phyloP scores from a whole-genome alignment of 2,329 filamentous ascomycete species.

The Monilinia fructigena region DNA sequence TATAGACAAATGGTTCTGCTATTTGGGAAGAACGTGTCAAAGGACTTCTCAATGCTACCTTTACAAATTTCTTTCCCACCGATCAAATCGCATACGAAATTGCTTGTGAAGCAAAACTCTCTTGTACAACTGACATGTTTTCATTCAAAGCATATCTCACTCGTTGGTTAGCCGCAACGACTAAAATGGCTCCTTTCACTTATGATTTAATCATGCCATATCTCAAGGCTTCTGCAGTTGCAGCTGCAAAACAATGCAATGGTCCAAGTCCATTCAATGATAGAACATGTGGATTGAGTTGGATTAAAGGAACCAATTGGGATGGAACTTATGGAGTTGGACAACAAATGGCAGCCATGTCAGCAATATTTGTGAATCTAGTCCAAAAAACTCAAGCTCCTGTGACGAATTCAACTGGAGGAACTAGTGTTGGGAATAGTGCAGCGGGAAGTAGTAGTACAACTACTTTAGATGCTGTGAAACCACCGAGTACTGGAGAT shows the following conservation, averaged over 20 bases:
- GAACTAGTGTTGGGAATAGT: conserved; percentile 39
- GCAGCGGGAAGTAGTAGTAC: conserved; percentile 31
- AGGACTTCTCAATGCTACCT: conserved; percentile 40
- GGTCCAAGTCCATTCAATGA: conserved; percentile 50
- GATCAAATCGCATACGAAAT: conserved; percentile 56
- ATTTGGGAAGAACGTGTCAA: conserved; percentile 43
- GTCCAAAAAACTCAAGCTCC: conserved; percentile 34
- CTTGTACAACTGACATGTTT: conserved; percentile 61
- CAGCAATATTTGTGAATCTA: conserved; percentile 53
- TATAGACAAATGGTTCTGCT: conserved; percentile 40
- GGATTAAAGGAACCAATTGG: conserved; percentile 48
- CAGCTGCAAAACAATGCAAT: conserved; percentile 56
- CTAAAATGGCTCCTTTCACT: conserved; percentile 59
- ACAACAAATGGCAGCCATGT: conserved; percentile 69
- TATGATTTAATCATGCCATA: conserved; percentile 52
- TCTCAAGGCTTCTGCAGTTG: conserved; percentile 52
- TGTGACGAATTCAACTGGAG: conserved; percentile 41
- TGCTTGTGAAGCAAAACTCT: conserved; percentile 54
- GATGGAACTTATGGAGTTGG: conserved; percentile 63
- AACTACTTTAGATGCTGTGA: conserved; percentile 24
- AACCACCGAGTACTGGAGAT: conserved; percentile 42
- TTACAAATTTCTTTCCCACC: conserved; percentile 45
- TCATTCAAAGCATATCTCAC: conserved; percentile 66
- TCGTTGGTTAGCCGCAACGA: conserved; percentile 58
- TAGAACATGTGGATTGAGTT: conserved; percentile 60